Base-by-base conservation (phyloP, 345 rosid genomes). In the Eucalyptus rudis region DNA sequence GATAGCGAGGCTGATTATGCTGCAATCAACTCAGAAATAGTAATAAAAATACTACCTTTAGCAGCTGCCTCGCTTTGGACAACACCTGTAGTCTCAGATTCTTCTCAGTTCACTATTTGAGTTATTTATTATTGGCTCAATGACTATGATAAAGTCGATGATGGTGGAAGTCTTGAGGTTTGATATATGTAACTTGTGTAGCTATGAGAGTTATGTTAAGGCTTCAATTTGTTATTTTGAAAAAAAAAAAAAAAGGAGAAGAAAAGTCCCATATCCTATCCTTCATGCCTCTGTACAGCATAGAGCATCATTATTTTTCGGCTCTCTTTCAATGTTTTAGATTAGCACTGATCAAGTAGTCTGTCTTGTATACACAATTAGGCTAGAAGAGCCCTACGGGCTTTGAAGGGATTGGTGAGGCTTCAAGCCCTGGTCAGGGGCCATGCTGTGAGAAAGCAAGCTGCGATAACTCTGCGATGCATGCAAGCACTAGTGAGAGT, bases 401-500 rank as follows among this genome's bases (percentile, higher is more conserved):
- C 99, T n/a, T 92, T 98, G 91, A 98, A 95, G 91, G 99, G 99
- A 92, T 93, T 98, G 89, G 99, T 98, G 90, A 95, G 99, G 92
- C 97, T 97, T 86, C 99, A 98, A 94, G 99, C 99, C 44, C 97
- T 97, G 92, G 98, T 96, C 49, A 94, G 99, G 92, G 99, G 99
- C 59, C 98, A 98, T 90, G 99, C 99, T 88, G 99, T 98, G 90
- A 96, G 99, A 92, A 98, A 98, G 91, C 99, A 98, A 93, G 99
- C 99, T 91, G 99, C 99, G 44, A 96, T 98, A 90, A 98, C 99
- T 47, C 99, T 98, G 88, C 97, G 99, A 90, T 96, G 99, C 91
- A 98, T 98, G 99, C 99, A 98, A 97, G 99, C 99, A 47, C 94
- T 98, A 81, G 99, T 97, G 88, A 96, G 99, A 92, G 99, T 98